Percentiles rank a stretch among this genome's conserved stretches.
These are phyloP conservation scores for Vickermania spadyakhi DNA, from an alignment of 208 protist species.

Conservation along the genomic window DNA sequence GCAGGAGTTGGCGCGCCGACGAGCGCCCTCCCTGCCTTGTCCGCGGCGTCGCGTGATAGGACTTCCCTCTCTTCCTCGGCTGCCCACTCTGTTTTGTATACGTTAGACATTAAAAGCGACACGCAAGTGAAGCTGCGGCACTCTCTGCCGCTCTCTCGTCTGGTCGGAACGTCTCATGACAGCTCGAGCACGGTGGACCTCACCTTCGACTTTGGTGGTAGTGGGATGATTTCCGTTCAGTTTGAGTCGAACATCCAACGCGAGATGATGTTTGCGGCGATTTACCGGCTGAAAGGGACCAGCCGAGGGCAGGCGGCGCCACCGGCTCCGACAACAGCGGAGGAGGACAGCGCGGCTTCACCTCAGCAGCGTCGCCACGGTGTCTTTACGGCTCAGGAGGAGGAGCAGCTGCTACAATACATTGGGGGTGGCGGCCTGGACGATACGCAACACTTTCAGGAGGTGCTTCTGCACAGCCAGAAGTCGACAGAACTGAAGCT, in stretches of 20 bases:
- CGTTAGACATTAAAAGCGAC: conserved; percentile 9
- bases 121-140: conserved; percentile 52
- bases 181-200: conserved; percentile 57
- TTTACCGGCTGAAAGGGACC: conserved; percentile 34
- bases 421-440: conserved; percentile 54
- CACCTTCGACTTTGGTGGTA: conserved; percentile 76
- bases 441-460: conserved; percentile 63
- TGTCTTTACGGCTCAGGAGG: conserved; percentile 63
- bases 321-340: neutral
- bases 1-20: neutral
- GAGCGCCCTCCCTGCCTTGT: neutral
- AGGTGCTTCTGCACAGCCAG: conserved; percentile 49
- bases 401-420: conserved; percentile 51
- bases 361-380: conserved; percentile 26
- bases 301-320: neutral
- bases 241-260: conserved; percentile 87
- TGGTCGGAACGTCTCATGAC: conserved; percentile 58
- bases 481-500: conserved; percentile 65
- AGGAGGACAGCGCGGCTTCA: neutral
- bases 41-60: neutral
- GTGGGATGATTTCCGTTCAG: conserved; percentile 68
- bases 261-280: conserved; percentile 78
- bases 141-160: conserved; percentile 56
- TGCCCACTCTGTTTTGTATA: conserved; percentile 3
- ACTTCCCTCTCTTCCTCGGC: neutral